phyloP scores from a whole-genome alignment of 2,329 filamentous ascomycete genomes.

The Orbilia javanica region DNA sequence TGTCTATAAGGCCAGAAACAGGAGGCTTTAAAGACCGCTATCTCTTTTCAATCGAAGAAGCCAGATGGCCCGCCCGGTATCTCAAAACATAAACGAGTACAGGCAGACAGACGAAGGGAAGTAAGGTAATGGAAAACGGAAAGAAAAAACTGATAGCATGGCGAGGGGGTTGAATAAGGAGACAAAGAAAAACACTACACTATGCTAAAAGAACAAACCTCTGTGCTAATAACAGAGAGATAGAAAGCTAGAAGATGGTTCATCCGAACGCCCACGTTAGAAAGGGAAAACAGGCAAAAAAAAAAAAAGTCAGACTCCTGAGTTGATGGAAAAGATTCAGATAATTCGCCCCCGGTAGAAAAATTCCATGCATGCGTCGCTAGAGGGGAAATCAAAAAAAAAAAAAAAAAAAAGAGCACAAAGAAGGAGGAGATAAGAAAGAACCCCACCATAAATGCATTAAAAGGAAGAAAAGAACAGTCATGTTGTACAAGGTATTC shows the following conservation, averaged over 20 bases:
- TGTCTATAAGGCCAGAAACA: constrained; percentile 10
- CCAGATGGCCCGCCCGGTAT: constrained; percentile 7
- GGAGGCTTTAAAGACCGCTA: constrained; percentile 8
- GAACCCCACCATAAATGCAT: constrained; percentile 58
- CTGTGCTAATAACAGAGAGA: constrained; percentile 19
- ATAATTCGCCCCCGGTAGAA: constrained; percentile 36
- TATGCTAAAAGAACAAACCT: constrained; percentile 31
- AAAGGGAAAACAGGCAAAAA: constrained; percentile 14
- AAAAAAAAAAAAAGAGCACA: constrained; percentile 47
- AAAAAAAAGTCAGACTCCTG: constrained; percentile 40
- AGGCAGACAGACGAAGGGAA: constrained; percentile 3
- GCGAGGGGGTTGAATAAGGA: not conserved
- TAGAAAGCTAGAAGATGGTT: constrained; percentile 25
- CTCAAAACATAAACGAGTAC: constrained; percentile 13
- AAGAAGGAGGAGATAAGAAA: constrained; percentile 44
- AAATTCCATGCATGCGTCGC: constrained; percentile 39
- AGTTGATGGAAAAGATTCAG: constrained; percentile 41
- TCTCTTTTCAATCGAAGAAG: constrained; percentile 20
- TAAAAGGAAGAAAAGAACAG: constrained; percentile 52
- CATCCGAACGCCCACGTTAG: constrained; percentile 51
- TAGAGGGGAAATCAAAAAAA: constrained; percentile 33
- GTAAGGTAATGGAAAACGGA: constrained; percentile 19
- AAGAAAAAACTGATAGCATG: constrained; percentile 11
- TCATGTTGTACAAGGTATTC: constrained; percentile 56
- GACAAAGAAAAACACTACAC: constrained; percentile 30